Percentiles rank a stretch among this genome's conserved stretches.
These are phyloP conservation scores for Polymyxa betae DNA, from an alignment of 208 protist species.

Conservation along the genomic window DNA sequence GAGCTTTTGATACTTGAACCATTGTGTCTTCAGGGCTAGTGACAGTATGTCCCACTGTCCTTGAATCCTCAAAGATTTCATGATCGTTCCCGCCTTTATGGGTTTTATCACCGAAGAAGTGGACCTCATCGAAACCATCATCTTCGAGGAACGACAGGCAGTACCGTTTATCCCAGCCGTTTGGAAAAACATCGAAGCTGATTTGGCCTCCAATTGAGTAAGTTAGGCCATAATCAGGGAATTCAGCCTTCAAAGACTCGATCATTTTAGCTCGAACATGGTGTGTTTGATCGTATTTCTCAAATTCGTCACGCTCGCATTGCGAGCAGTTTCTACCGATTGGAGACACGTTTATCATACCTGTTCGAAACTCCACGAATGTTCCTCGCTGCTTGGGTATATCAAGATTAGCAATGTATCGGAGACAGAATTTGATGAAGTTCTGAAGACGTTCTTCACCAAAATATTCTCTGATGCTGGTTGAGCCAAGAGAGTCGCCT, in stretches of 20 bases:
- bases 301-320: constrained; percentile 94
- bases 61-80: constrained; percentile 92
- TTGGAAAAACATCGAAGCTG: constrained; percentile 98
- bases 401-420: constrained; percentile 90
- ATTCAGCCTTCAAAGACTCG: constrained; percentile 78
- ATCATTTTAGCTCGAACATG: constrained; percentile 92
- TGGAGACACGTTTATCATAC: constrained; percentile 98
- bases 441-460: constrained; percentile 89
- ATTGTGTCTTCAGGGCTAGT: constrained; percentile 61
- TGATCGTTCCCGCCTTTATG: constrained; percentile 97
- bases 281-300: constrained; percentile 93
- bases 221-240: constrained; percentile 80
- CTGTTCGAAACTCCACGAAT: constrained; percentile 98
- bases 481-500: constrained; percentile 39
- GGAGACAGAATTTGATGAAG: constrained; percentile 92
- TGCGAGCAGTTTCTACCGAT: constrained; percentile 96
- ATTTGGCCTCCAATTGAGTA: constrained; percentile 97
- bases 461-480: background rate
- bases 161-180: constrained; percentile 99
- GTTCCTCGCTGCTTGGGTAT: constrained; percentile 97
- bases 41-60: constrained; percentile 65
- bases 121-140: constrained; percentile 89
- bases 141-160: constrained; percentile 86
- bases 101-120: constrained; percentile 99
- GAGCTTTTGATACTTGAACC: constrained; percentile 1